These are phyloP conservation scores for Colletotrichum higginsianum DNA, from an alignment of 2,329 filamentous ascomycete genomes.

Conservation along the genomic window DNA sequence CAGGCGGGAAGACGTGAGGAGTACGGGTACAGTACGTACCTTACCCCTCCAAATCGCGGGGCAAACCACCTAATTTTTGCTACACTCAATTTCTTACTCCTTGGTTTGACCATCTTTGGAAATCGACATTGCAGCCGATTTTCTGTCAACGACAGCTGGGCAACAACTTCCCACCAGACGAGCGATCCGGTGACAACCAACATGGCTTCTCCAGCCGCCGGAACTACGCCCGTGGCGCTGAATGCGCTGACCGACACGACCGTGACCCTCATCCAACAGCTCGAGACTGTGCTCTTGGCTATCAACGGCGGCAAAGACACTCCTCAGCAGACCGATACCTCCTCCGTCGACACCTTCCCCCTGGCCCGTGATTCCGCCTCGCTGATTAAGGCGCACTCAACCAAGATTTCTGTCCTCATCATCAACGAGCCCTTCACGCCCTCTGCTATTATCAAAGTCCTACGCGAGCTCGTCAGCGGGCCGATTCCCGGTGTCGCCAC, in stretches of 20 bases:
- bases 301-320: conserved; percentile 53
- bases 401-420: conserved; percentile 88
- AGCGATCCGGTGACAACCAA: background rate
- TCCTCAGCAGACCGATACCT: conserved; percentile 33
- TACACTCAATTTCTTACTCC: background rate
- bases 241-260: conserved; percentile 56
- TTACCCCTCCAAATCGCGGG: conserved; percentile 45
- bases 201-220: conserved; percentile 35
- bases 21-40: conserved; percentile 25
- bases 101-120: background rate
- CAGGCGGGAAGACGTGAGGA: background rate
- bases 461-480: conserved; percentile 79
- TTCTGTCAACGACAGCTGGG: background rate
- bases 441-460: conserved; percentile 78
- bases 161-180: background rate
- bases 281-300: conserved; percentile 59
- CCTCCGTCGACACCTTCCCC: conserved; percentile 71
- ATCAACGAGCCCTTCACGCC: conserved; percentile 91
- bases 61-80: conserved; percentile 40
- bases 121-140: background rate
- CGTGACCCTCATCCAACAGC: conserved; percentile 56
- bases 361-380: conserved; percentile 80
- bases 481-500: conserved; percentile 83
- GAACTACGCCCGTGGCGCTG: conserved; percentile 55
- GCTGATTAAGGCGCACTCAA: conserved; percentile 85